phyloP scores from a whole-genome alignment of 495 filamentous ascomycete genomes.

The Parathielavia appendiculata region DNA sequence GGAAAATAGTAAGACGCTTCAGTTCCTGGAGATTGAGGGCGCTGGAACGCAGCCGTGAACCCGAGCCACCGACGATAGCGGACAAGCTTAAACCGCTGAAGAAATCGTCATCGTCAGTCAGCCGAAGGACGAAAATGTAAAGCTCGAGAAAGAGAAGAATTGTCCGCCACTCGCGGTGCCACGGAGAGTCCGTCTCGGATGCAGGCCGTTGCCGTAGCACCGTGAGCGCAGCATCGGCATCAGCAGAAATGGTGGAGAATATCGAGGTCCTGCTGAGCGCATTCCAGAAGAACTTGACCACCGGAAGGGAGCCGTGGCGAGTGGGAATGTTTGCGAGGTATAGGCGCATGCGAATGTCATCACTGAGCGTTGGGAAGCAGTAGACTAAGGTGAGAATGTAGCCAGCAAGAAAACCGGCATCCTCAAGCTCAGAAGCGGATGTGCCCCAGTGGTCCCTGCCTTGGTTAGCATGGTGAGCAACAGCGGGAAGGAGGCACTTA shows the following conservation, averaged over 20 bases:
- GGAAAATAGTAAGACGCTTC: conserved; percentile 69
- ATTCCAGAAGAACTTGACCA: conserved; percentile 87
- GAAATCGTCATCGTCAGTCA: conserved; percentile 92
- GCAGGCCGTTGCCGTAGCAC: conserved; percentile 26
- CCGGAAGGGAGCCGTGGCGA: conserved; percentile 49
- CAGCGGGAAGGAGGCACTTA: conserved; percentile 21
- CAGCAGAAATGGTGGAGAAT: conserved; percentile 57
- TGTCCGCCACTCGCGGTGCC: conserved; percentile 77
- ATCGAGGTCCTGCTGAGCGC: conserved; percentile 61
- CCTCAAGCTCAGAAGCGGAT: conserved; percentile 39
- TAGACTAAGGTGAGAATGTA: conserved; percentile 82
- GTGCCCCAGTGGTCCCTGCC: conserved; percentile 27
- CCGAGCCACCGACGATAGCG: background rate
- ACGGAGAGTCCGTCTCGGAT: conserved; percentile 20
- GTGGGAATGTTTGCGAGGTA: conserved; percentile 71
- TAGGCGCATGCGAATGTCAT: conserved; percentile 95
- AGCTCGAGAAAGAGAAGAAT: conserved; percentile 89
- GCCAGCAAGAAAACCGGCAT: conserved; percentile 72
- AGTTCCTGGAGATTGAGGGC: conserved; percentile 66
- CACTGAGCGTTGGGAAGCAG: conserved; percentile 74
- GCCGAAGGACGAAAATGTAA: conserved; percentile 83
- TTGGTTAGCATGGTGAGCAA: conserved; percentile 24
- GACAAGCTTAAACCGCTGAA: conserved; percentile 39
- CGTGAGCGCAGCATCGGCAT: conserved; percentile 20
- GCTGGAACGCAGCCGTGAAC: conserved; percentile 53